These are phyloP conservation scores for Starmerella bombi DNA, from an alignment of 805 yeast genomes.

Conservation along the genomic window DNA sequence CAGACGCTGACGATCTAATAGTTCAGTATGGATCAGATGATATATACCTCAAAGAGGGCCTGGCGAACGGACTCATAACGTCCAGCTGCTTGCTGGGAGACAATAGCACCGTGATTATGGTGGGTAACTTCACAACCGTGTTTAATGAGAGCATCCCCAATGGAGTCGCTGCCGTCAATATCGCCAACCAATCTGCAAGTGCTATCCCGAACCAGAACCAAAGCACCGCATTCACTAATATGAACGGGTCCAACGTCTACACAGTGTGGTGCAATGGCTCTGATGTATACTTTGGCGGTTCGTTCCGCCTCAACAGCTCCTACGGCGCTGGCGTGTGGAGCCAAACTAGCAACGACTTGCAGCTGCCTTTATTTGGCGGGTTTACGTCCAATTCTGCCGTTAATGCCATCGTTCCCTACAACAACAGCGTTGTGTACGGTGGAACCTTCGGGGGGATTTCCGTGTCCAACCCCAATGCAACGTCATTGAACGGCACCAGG, in stretches of 20 bases:
- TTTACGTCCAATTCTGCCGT: slow-evolving; percentile 49
- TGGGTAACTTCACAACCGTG: slow-evolving; percentile 18
- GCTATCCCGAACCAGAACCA: not conserved
- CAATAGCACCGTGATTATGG: slow-evolving; percentile 11
- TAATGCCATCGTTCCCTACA: slow-evolving; percentile 43
- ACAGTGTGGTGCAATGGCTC: slow-evolving; percentile 39
- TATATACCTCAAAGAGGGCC: slow-evolving; percentile 17
- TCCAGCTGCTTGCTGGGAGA: slow-evolving; percentile 17
- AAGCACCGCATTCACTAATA: not conserved
- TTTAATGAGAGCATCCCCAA: slow-evolving; percentile 3
- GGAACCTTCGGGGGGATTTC: slow-evolving; percentile 62
- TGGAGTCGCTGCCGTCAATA: slow-evolving; percentile 11
- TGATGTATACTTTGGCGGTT: slow-evolving; percentile 69
- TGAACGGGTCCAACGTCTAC: slow-evolving; percentile 22
- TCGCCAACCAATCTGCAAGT: not conserved
- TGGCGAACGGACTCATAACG: slow-evolving; percentile 19
- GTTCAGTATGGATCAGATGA: slow-evolving; percentile 6
- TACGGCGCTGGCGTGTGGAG: slow-evolving; percentile 57
- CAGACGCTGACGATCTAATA: slow-evolving; percentile 15
- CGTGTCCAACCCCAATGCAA: slow-evolving; percentile 4
- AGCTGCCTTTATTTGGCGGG: slow-evolving; percentile 57
- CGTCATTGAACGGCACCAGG: slow-evolving; percentile 13
- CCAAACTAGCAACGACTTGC: slow-evolving; percentile 31
- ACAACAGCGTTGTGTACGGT: slow-evolving; percentile 53
- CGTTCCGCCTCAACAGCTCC: slow-evolving; percentile 41